Evolutionary conservation across 2,329 filamentous ascomycete species (phyloP).

Genomic region (Talaromyces rugulosus): DNA sequence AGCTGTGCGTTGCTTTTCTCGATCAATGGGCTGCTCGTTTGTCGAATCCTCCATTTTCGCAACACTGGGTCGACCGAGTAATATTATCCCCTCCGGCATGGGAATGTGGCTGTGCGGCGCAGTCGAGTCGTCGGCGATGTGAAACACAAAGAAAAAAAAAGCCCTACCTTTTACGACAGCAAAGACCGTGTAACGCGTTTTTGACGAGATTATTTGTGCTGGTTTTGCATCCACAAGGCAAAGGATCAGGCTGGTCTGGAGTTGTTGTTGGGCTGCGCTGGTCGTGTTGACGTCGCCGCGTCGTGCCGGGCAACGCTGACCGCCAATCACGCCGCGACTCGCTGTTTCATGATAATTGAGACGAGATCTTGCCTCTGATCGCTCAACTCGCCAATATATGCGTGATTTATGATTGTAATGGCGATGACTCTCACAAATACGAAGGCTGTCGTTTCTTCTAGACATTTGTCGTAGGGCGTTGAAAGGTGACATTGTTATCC

Average conservation of each 20-base stretch:
- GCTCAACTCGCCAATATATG: neutral
- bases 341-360: neutral
- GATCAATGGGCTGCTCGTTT: neutral
- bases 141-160: neutral
- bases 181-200: neutral
- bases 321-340: neutral
- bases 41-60: neutral
- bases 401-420: neutral
- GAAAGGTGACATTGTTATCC: neutral
- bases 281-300: neutral
- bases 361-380: neutral
- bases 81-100: neutral
- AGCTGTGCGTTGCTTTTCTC: neutral
- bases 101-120: neutral
- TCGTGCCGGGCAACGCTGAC: slow-evolving; percentile 1
- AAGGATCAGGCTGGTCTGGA: neutral
- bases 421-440: neutral
- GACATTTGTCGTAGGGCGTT: neutral
- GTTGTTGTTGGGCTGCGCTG: neutral
- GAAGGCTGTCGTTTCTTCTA: neutral
- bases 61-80: neutral
- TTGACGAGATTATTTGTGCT: neutral
- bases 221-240: neutral
- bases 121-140: neutral
- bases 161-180: neutral